Percentiles rank a stretch among this genome's conserved stretches.
These are phyloP conservation scores for Teratosphaeria epicoccoides DNA, from an alignment of 2,329 filamentous ascomycete genomes.

Conservation along the genomic window DNA sequence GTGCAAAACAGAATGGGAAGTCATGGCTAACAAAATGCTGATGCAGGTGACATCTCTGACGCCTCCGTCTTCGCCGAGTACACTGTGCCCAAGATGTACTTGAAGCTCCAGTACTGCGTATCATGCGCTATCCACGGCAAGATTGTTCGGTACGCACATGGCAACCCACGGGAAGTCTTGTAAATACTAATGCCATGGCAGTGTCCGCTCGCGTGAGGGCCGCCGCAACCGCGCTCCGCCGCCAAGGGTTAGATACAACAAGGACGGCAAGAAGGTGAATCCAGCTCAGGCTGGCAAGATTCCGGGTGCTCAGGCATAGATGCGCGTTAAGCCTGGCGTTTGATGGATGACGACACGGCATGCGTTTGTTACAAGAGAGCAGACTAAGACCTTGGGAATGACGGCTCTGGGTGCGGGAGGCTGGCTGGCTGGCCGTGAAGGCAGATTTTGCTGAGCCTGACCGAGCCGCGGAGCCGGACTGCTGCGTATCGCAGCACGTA, in stretches of 20 bases:
- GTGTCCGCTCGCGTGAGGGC: slow-evolving; percentile 92
- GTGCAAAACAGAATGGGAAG: background rate
- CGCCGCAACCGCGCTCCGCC: slow-evolving; percentile 98
- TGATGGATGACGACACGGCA: slow-evolving; percentile 1
- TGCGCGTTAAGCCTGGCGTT: slow-evolving; percentile 1
- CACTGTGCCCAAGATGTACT: slow-evolving; percentile 99
- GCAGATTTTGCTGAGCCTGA: background rate
- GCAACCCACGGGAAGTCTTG: background rate
- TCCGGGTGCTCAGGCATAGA: slow-evolving; percentile 25
- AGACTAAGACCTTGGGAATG: background rate
- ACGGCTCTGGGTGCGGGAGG: background rate
- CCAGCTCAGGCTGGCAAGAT: slow-evolving; percentile 69
- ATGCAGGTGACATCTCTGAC: slow-evolving; percentile 98
- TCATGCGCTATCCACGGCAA: slow-evolving; percentile 99
- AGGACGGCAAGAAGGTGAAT: slow-evolving; percentile 99
- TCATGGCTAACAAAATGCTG: slow-evolving; percentile 6
- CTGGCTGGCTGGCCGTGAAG: background rate
- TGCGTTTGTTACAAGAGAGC: background rate
- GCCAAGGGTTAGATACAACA: slow-evolving; percentile 98
- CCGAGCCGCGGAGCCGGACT: background rate
- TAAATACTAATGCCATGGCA: slow-evolving; percentile 31
- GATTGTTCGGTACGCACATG: slow-evolving; percentile 80
- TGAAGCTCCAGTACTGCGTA: slow-evolving; percentile 99
- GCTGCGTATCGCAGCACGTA: slow-evolving; percentile 1
- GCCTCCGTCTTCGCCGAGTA: slow-evolving; percentile 99